Conservation (phyloP, 805 yeast genomes). For the Candida anglica region DNA sequence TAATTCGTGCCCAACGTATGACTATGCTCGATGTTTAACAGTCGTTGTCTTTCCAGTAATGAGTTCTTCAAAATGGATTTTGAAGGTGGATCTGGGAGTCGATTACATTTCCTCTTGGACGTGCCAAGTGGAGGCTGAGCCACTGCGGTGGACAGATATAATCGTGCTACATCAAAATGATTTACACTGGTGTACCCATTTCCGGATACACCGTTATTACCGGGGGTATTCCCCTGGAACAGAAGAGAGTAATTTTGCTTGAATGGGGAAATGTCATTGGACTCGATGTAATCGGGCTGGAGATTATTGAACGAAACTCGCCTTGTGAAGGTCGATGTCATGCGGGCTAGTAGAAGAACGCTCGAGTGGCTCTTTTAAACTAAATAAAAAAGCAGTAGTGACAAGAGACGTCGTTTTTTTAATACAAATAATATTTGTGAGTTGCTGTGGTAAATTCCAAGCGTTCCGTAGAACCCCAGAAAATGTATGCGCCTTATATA, state of each 20-base stretch:
- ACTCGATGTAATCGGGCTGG: conserved; percentile 24
- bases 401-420: no score
- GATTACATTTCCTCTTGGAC: conserved; percentile 8
- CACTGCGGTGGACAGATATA: conserved; percentile 1
- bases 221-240: conserved; percentile 2
- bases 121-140: conserved; percentile 1
- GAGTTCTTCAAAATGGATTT: conserved; percentile 38
- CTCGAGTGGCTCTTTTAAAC: neutral
- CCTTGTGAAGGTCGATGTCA: conserved; percentile 19
- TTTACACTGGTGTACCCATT: no score
- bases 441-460: no score
- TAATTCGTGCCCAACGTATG: conserved; percentile 10
- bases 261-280: conserved; percentile 3
- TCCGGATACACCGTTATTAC: neutral
- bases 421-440: no score
- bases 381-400: neutral
- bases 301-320: conserved; percentile 45
- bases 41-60: conserved; percentile 23
- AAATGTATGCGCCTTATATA: no score
- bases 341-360: neutral
- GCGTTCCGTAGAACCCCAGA: no score
- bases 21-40: conserved; percentile 12
- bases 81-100: conserved; percentile 27
- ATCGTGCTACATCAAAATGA: conserved; percentile 2
- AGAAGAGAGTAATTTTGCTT: conserved; percentile 2